Evolutionary conservation across 1,284 basidiomycete species (phyloP).

Genomic region (Naganishia sp.): DNA sequence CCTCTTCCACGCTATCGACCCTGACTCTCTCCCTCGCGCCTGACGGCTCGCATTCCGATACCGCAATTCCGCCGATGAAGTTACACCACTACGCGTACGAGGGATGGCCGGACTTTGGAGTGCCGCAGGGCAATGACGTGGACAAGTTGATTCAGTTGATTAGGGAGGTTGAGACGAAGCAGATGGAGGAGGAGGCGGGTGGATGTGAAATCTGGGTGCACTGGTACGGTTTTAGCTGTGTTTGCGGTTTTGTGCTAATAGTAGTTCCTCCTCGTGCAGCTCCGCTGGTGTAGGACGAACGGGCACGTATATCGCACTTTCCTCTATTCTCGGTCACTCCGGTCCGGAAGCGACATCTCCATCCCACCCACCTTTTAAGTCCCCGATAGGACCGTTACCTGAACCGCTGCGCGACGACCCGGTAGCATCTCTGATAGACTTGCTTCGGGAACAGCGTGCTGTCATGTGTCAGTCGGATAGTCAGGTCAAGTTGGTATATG

Average conservation of each 20-base stretch:
- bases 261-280: background rate
- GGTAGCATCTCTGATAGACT: conserved; percentile 28
- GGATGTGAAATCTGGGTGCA: conserved; percentile 33
- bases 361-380: conserved; percentile 3
- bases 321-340: conserved; percentile 26
- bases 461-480: conserved; percentile 32
- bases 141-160: conserved; percentile 22
- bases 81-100: conserved; percentile 29
- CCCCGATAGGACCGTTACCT: conserved; percentile 25
- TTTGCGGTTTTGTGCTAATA: background rate
- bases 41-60: background rate
- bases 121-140: conserved; percentile 20
- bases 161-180: conserved; percentile 5
- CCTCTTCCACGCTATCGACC: background rate
- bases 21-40: conserved; percentile 7
- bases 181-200: conserved; percentile 15
- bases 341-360: background rate
- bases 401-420: conserved; percentile 7
- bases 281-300: conserved; percentile 35
- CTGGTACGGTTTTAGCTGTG: conserved; percentile 14
- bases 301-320: conserved; percentile 33
- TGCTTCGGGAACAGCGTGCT: conserved; percentile 31
- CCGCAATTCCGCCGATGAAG: conserved; percentile 19
- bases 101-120: conserved; percentile 34
- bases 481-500: conserved; percentile 32